These are phyloP conservation scores for Tulasnella sp. DNA, from an alignment of 768 basidiomycete genomes.

Conservation along the genomic window DNA sequence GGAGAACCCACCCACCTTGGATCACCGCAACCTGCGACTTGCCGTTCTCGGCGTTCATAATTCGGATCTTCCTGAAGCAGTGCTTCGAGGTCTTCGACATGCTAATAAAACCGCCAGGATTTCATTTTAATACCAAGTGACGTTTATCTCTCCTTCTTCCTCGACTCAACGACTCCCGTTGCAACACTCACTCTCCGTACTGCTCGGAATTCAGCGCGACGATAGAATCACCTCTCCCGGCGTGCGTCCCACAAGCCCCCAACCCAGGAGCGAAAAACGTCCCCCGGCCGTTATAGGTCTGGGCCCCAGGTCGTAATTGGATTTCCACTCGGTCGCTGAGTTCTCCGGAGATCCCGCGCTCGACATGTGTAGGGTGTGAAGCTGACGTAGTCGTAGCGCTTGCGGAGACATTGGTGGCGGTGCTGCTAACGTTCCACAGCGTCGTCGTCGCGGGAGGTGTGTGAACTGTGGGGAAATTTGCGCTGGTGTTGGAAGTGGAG, in stretches of 20 bases:
- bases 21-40: slow-evolving; percentile 20
- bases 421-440: slow-evolving; percentile 13
- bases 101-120: neutral
- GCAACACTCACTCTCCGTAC: slow-evolving; percentile 24
- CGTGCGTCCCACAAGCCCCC: slow-evolving; percentile 23
- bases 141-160: too few species aligned
- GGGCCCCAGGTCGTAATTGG: slow-evolving; percentile 12
- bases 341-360: slow-evolving; percentile 17
- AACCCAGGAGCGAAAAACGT: slow-evolving; percentile 26
- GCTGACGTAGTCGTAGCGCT: neutral
- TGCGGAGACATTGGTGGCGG: neutral
- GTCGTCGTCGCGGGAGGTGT: neutral
- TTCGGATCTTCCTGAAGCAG: slow-evolving; percentile 21
- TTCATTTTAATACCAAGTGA: neutral
- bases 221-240: slow-evolving; percentile 2
- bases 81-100: neutral
- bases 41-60: slow-evolving; percentile 20
- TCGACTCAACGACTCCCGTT: neutral
- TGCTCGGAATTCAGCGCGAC: slow-evolving; percentile 24
- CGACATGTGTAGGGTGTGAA: slow-evolving; percentile 12
- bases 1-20: slow-evolving; percentile 3
- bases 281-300: slow-evolving; percentile 13
- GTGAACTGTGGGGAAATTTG: neutral
- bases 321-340: neutral
- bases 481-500: neutral